Evolutionary conservation across 164 flowering plant genomes (phyloP).

Genomic region (Aristolochia californica): DNA sequence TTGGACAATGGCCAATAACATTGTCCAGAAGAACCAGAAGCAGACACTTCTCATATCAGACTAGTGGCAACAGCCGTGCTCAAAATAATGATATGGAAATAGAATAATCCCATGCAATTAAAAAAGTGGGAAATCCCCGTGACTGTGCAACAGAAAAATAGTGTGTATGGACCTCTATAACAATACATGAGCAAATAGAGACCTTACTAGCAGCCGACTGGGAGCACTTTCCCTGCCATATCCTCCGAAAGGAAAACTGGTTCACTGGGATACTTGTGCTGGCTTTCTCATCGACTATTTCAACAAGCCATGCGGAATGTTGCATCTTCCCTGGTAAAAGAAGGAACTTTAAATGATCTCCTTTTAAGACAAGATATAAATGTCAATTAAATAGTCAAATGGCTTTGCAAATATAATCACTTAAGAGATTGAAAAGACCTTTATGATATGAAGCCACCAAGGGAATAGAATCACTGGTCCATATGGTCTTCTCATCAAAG

Average conservation of each 20-base stretch:
- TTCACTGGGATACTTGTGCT: slow-evolving; percentile 26
- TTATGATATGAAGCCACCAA: slow-evolving; percentile 77
- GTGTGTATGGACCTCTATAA: neutral
- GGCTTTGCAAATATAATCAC: too few species aligned
- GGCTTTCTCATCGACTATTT: slow-evolving; percentile 28
- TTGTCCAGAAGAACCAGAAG: too few species aligned
- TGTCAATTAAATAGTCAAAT: too few species aligned
- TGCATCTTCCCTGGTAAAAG: slow-evolving; percentile 70
- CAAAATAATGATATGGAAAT: too few species aligned
- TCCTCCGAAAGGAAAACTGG: slow-evolving; percentile 58
- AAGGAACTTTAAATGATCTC: neutral
- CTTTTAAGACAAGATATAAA: neutral
- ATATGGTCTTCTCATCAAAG: slow-evolving; percentile 83
- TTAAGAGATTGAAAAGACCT: slow-evolving; percentile 31
- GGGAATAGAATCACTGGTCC: slow-evolving; percentile 82
- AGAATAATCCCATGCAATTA: too few species aligned
- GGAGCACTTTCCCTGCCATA: slow-evolving; percentile 91
- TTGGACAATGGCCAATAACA: too few species aligned
- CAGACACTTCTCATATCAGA: too few species aligned
- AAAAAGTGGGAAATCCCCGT: too few species aligned
- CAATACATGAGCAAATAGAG: neutral
- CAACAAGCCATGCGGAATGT: slow-evolving; percentile 78
- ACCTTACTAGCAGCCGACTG: slow-evolving; percentile 86
- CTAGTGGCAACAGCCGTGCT: too few species aligned
- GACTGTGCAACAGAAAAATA: too few species aligned